These are phyloP conservation scores for Sugiyamaella paludigena DNA, from an alignment of 1,139 yeast species.

Conservation along the genomic window DNA sequence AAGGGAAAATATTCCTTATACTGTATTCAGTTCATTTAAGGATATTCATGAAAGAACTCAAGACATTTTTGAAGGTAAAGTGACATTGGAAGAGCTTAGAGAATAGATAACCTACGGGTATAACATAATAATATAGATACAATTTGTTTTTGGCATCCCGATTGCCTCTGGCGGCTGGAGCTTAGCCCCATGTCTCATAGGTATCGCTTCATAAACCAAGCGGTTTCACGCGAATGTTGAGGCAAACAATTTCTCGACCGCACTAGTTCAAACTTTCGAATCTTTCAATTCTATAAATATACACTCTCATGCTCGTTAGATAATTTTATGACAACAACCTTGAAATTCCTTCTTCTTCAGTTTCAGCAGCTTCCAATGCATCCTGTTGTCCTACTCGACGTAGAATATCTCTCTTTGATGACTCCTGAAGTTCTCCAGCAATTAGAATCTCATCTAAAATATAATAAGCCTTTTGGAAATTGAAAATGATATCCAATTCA, in stretches of 20 bases:
- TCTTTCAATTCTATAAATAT: neutral
- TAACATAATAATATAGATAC: too few species aligned
- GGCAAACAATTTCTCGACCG: too few species aligned
- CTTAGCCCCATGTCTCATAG: too few species aligned
- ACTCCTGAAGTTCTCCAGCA: slow-evolving; percentile 82
- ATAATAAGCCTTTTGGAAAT: slow-evolving; percentile 89
- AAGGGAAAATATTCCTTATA: slow-evolving; percentile 76
- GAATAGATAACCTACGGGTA: neutral
- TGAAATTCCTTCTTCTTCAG: slow-evolving; percentile 40
- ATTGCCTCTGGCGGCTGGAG: slow-evolving; percentile 1
- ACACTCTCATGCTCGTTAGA: neutral
- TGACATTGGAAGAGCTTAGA: slow-evolving; percentile 36
- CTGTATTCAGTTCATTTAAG: slow-evolving; percentile 70
- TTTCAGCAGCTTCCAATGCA: slow-evolving; percentile 65
- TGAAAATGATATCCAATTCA: slow-evolving; percentile 82
- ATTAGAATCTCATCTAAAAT: slow-evolving; percentile 82
- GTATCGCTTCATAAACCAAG: too few species aligned
- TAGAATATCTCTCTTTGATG: slow-evolving; percentile 76
- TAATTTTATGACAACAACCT: slow-evolving; percentile 26
- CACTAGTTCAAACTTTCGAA: neutral
- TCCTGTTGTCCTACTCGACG: slow-evolving; percentile 78
- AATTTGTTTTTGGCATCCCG: too few species aligned
- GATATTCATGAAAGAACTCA: slow-evolving; percentile 64
- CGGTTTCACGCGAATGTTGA: too few species aligned
- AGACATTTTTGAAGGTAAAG: slow-evolving; percentile 46